Conservation (phyloP, 148 eudicot species). For the Cornus controversa region DNA sequence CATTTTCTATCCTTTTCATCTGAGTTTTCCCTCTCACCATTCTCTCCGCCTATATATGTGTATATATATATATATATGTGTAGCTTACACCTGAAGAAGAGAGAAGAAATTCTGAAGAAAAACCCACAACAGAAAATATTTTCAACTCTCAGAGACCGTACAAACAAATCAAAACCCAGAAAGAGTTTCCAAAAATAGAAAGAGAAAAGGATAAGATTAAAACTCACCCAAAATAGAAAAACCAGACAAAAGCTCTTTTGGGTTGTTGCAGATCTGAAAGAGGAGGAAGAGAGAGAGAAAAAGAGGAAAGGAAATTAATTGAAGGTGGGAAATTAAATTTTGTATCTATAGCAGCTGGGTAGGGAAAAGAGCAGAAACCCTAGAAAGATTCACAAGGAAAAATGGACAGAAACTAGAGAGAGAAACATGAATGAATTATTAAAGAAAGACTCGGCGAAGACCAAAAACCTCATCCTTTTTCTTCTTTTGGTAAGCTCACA, state of each 20-base stretch:
- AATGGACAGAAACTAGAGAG: slow-evolving; percentile 11
- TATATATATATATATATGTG: too few relatives aligned
- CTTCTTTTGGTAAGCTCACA: slow-evolving; percentile 44
- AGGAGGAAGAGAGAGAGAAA: neutral
- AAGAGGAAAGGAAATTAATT: neutral
- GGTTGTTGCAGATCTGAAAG: slow-evolving; percentile 12
- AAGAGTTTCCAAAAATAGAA: slow-evolving; percentile 7
- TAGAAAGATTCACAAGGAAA: slow-evolving; percentile 14
- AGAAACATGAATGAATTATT: neutral
- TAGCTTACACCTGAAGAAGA: too few relatives aligned
- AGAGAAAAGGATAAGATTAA: neutral
- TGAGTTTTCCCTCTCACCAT: slow-evolving; percentile 82
- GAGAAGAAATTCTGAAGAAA: neutral
- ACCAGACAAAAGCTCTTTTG: slow-evolving; percentile 17
- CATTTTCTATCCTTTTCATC: slow-evolving; percentile 73
- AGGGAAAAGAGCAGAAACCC: slow-evolving; percentile 25
- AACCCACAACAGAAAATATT: neutral
- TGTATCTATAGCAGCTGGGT: too few relatives aligned
- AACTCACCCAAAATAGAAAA: slow-evolving; percentile 21
- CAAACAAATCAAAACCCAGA: neutral
- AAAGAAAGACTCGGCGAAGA: slow-evolving; percentile 5
- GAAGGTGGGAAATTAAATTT: neutral
- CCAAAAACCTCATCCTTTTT: slow-evolving; percentile 47
- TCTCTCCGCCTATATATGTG: neutral
- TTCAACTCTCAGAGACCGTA: neutral